Evolutionary conservation across 2,329 filamentous ascomycete genomes (phyloP).

Genomic region (Phialophora tarda): DNA sequence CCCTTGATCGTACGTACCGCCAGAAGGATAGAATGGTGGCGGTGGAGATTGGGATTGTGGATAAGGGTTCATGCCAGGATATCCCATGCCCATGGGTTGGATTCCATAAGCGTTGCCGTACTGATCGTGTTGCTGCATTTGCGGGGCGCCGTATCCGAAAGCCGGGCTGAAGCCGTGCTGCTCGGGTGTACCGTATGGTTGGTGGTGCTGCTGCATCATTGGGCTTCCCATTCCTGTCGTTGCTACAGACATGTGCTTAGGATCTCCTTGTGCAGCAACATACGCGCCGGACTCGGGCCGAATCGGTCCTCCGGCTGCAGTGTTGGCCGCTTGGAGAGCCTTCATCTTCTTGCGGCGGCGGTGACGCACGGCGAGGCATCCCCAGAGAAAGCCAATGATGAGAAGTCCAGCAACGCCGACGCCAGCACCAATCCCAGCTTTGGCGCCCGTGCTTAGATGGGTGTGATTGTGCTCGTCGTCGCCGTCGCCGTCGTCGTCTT

Average conservation of each 20-base stretch:
- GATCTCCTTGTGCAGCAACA: conserved; percentile 3
- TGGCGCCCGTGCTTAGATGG: conserved; percentile 40
- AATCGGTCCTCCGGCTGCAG: conserved; percentile 19
- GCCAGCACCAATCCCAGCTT: conserved; percentile 45
- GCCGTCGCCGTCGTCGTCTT: conserved; percentile 10
- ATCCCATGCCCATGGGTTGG: conserved; percentile 1
- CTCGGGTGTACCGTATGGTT: conserved; percentile 1
- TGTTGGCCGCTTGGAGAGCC: conserved; percentile 20
- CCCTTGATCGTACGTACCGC: conserved; percentile 5
- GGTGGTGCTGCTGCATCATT: conserved; percentile 16
- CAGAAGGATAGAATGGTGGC: conserved; percentile 15
- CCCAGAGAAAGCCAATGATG: conserved; percentile 22
- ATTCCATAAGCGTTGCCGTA: conserved; percentile 10
- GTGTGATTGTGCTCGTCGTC: conserved; percentile 12
- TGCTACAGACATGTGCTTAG: conserved; percentile 25
- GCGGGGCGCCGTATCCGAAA: conserved; percentile 8
- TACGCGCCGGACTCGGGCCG: conserved; percentile 14
- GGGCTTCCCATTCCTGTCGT: conserved; percentile 27
- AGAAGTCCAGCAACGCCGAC: conserved; percentile 48
- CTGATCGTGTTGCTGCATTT: conserved; percentile 5
- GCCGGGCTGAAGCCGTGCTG: conserved; percentile 20
- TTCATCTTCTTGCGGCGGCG: conserved; percentile 24
- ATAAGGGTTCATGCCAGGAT: conserved; percentile 9
- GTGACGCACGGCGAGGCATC: conserved; percentile 23
- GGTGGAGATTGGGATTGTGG: conserved; percentile 14